Evolutionary conservation across 2,329 filamentous ascomycete species (phyloP).

Genomic region (Fonsecaea nubica): DNA sequence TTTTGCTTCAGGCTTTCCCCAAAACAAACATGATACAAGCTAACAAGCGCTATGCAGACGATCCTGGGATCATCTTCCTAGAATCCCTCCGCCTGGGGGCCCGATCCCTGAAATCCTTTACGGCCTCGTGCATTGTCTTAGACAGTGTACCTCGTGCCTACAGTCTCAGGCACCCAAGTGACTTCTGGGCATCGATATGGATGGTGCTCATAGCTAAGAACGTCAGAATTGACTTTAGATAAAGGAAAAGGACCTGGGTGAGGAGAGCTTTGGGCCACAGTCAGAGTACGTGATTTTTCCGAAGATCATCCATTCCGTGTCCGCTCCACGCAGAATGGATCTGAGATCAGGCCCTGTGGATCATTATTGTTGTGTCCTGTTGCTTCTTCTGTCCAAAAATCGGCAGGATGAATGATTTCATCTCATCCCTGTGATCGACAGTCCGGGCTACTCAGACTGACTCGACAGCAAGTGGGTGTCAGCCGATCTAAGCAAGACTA

Average conservation of each 20-base stretch:
- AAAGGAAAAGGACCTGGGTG: background rate
- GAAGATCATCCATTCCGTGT: background rate
- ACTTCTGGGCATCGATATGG: background rate
- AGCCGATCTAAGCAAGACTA: background rate
- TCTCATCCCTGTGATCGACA: background rate
- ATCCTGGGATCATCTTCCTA: background rate
- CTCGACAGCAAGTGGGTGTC: background rate
- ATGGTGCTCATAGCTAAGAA: background rate
- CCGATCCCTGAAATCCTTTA: background rate
- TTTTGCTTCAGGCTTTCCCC: slow-evolving; percentile 1
- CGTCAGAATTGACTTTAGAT: background rate
- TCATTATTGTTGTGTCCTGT: background rate
- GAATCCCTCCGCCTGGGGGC: background rate
- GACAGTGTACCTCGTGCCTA: background rate
- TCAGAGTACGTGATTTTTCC: background rate
- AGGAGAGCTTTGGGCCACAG: background rate
- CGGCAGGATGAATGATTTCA: background rate
- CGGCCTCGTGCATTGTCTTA: background rate
- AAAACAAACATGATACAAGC: background rate
- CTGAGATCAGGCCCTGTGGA: slow-evolving; percentile 8
- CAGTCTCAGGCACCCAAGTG: background rate
- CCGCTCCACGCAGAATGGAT: background rate
- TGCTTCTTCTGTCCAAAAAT: slow-evolving; percentile 3
- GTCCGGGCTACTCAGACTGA: background rate
- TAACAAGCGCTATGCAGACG: slow-evolving; percentile 15